These are phyloP conservation scores for Prillingera fragicola DNA, from an alignment of 1,284 basidiomycete genomes.

Conservation along the genomic window DNA sequence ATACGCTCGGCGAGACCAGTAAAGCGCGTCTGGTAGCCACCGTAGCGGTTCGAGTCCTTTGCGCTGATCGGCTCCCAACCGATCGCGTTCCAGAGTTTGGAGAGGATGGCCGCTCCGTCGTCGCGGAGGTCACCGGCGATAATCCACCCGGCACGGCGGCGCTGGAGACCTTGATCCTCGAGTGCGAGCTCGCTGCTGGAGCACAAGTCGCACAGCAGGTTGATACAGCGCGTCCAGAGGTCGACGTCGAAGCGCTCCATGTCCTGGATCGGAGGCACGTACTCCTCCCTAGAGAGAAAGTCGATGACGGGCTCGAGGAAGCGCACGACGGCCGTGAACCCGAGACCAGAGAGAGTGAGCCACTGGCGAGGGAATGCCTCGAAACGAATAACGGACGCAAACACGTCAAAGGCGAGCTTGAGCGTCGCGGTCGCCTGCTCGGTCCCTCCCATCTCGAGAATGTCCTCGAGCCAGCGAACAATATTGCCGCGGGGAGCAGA, in stretches of 20 bases:
- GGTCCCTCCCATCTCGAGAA: slow-evolving; percentile 76
- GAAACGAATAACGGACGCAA: slow-evolving; percentile 74
- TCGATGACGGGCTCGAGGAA: slow-evolving; percentile 76
- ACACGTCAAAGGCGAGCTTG: slow-evolving; percentile 73
- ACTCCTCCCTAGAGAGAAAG: slow-evolving; percentile 66
- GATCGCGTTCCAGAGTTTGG: slow-evolving; percentile 80
- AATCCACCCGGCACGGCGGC: slow-evolving; percentile 90
- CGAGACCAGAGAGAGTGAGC: slow-evolving; percentile 87
- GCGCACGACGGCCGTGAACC: slow-evolving; percentile 81
- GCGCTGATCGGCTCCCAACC: slow-evolving; percentile 55
- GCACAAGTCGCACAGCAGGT: slow-evolving; percentile 74
- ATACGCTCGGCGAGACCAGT: slow-evolving; percentile 84
- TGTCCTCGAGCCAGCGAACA: slow-evolving; percentile 69
- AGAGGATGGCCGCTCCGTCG: slow-evolving; percentile 78
- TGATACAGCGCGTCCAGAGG: slow-evolving; percentile 77
- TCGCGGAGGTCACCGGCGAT: slow-evolving; percentile 90
- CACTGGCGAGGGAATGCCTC: slow-evolving; percentile 86
- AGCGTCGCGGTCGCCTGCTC: slow-evolving; percentile 70
- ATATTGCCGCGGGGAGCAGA: slow-evolving; percentile 74
- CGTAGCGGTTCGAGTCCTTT: slow-evolving; percentile 9
- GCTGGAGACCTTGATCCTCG: slow-evolving; percentile 66
- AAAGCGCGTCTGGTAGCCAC: slow-evolving; percentile 68
- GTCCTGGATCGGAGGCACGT: slow-evolving; percentile 65
- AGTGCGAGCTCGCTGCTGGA: slow-evolving; percentile 87
- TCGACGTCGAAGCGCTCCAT: slow-evolving; percentile 66